Evolutionary conservation across 2,329 filamentous ascomycete species (phyloP), one percentile per base, ranked within the genome.

Genomic region (Aaosphaeria arxii): DNA sequence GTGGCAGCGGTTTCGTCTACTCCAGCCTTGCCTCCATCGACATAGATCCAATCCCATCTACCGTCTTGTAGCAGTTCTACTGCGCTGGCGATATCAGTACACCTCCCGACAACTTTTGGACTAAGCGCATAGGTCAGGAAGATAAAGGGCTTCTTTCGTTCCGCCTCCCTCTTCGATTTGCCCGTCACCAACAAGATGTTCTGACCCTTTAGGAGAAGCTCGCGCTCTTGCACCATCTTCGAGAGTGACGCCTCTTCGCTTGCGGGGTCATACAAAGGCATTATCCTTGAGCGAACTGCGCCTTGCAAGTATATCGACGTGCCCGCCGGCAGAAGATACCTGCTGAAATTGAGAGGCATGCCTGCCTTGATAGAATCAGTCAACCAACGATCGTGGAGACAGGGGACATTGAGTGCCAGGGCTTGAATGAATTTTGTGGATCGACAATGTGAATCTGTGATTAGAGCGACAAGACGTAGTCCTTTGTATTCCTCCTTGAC

Each of bases 391-490:
- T 84, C 81, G 5, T 89, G 87, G 1, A 99, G 77, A 61, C 91
- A 96, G 0, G 94, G 94, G 0, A 99, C 72, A 1, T 89, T 90
- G 1, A 99, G 80, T 0, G 94, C 91, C 2, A 99, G 80, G 0
- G 94, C 94, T 71, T 97, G 91, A 78, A 97, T 88, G 68, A 94
- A 96, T 66, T 97, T 99, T 43, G 85, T 82, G 53, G 90, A 91
- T 42, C 92, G 84, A 5, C 88, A 94, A 66, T 96, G 88, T 4
- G 83, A 82, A 62, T 97, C 89, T 0, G 91, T 87, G 50, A 99
- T 88, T 11, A 97, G 74, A 4, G 90, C 91, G 0, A 88, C 84
- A 63, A 99, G 97, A 0, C 89, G 86, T 1, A 85, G 74, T 2
- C 78, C 71, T 24, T 80, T 80, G 24, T 74, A 67, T 7, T 74